Percentiles rank a stretch among this genome's conserved stretches.
Evolutionary conservation across 1,284 basidiomycete genomes (phyloP).

Genomic region (Naganishia sp.): DNA sequence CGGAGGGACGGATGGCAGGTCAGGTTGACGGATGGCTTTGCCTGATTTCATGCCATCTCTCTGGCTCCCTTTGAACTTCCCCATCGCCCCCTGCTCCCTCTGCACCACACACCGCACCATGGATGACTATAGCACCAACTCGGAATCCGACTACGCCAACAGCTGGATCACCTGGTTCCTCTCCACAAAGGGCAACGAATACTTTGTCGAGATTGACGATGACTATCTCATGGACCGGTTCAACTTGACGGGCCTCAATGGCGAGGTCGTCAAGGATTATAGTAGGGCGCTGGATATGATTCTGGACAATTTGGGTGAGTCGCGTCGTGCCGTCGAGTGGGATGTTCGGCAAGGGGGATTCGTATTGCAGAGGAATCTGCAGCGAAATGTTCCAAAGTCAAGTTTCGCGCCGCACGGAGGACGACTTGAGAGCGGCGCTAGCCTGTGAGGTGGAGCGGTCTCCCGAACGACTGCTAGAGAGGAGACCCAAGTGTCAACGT

Average conservation of each 20-base stretch:
- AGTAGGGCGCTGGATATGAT: slow-evolving; percentile 91
- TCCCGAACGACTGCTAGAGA: too few relatives aligned
- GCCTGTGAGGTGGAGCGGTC: too few relatives aligned
- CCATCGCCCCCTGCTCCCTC: neutral
- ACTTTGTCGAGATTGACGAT: slow-evolving; percentile 99
- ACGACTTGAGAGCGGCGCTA: too few relatives aligned
- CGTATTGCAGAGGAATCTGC: too few relatives aligned
- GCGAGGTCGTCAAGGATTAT: slow-evolving; percentile 88
- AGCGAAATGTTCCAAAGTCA: too few relatives aligned
- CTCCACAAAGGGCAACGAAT: slow-evolving; percentile 77
- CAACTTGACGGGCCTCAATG: slow-evolving; percentile 95
- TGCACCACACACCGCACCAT: slow-evolving; percentile 34
- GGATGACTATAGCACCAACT: slow-evolving; percentile 54
- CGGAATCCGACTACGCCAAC: slow-evolving; percentile 55
- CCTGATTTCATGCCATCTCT: neutral
- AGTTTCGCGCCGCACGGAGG: too few relatives aligned
- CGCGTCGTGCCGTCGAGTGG: neutral
- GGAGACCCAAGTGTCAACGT: too few relatives aligned
- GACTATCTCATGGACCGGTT: slow-evolving; percentile 98
- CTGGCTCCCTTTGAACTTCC: too few relatives aligned
- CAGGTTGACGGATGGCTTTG: neutral
- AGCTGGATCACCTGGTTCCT: slow-evolving; percentile 99
- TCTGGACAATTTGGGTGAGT: slow-evolving; percentile 78
- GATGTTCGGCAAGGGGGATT: neutral
- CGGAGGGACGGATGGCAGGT: too few relatives aligned